These are phyloP conservation scores for Pyrenophora seminiperda DNA, from an alignment of 2,329 filamentous ascomycete species.

Conservation along the genomic window DNA sequence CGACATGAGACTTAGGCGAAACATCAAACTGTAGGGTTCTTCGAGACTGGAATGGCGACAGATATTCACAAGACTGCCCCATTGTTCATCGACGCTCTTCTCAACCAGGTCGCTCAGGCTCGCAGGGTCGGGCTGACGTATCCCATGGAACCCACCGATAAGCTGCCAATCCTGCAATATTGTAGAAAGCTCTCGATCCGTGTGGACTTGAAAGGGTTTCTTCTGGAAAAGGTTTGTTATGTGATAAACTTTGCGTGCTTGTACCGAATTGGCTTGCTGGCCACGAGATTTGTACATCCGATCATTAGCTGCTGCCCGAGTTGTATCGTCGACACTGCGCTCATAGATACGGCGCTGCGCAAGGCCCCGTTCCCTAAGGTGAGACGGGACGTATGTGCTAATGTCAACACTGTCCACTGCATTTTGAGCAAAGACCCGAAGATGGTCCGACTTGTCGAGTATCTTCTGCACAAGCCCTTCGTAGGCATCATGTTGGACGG, in stretches of 20 bases:
- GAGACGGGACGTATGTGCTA: conserved; percentile 9
- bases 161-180: conserved; percentile 21
- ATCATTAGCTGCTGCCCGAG: conserved; percentile 3
- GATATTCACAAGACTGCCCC: conserved; percentile 50
- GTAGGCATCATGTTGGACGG: conserved; percentile 32
- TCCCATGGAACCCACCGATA: conserved; percentile 21
- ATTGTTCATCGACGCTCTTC: conserved; percentile 44
- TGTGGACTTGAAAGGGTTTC: conserved; percentile 14
- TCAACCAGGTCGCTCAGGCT: conserved; percentile 31
- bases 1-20: conserved; percentile 50
- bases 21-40: conserved; percentile 49
- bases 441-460: conserved; percentile 15
- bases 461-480: conserved; percentile 20
- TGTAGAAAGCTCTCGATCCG: conserved; percentile 13
- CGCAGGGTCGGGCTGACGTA: conserved; percentile 1
- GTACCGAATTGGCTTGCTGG: conserved; percentile 12
- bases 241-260: conserved; percentile 20
- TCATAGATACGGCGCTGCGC: conserved; percentile 17
- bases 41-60: conserved; percentile 33
- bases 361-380: conserved; percentile 21
- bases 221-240: conserved; percentile 16
- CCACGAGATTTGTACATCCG: conserved; percentile 17
- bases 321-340: conserved; percentile 9
- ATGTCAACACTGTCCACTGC: conserved; percentile 8
- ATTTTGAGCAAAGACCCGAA: conserved; percentile 18